Evolutionary conservation across 768 basidiomycete species (phyloP).

Genomic region (Imleria badia): DNA sequence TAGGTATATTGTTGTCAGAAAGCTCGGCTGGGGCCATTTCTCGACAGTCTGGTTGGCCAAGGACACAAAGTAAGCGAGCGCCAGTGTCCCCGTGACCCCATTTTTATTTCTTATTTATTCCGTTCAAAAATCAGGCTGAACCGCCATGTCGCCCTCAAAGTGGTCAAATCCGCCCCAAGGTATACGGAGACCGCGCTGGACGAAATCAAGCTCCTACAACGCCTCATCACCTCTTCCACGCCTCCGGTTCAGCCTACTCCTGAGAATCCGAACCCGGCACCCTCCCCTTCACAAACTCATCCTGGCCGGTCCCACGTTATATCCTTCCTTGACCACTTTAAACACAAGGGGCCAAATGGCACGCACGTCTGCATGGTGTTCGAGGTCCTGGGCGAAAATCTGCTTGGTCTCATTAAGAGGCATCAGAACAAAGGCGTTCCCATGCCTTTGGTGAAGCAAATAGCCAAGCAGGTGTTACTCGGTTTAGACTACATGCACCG

Average conservation of each 20-base stretch:
- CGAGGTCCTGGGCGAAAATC: conserved; percentile 96
- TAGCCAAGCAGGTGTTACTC: conserved; percentile 93
- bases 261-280: conserved; percentile 48
- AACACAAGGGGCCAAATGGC: conserved; percentile 95
- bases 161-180: conserved; percentile 95
- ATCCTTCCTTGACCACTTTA: conserved; percentile 96
- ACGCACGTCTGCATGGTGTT: conserved; percentile 99
- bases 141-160: conserved; percentile 97
- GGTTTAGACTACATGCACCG: conserved; percentile 98
- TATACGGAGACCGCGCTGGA: conserved; percentile 99
- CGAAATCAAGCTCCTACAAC: conserved; percentile 97
- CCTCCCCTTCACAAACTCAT: conserved; percentile 66
- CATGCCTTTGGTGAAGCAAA: conserved; percentile 89
- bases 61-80: conserved; percentile 65
- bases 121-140: conserved; percentile 60
- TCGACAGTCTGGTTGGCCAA: conserved; percentile 91
- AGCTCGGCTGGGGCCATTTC: conserved; percentile 96
- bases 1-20: conserved; percentile 87
- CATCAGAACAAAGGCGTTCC: conserved; percentile 99
- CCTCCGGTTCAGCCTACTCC: conserved; percentile 51
- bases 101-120: conserved; percentile 10
- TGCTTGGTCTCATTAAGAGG: conserved; percentile 94
- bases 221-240: conserved; percentile 82
- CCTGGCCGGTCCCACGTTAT: conserved; percentile 94
- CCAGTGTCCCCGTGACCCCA: not conserved